Percentiles rank a stretch among this genome's conserved stretches.
phyloP scores from a whole-genome alignment of 2,329 filamentous ascomycete species.

The Thielaviopsis punctulata region DNA sequence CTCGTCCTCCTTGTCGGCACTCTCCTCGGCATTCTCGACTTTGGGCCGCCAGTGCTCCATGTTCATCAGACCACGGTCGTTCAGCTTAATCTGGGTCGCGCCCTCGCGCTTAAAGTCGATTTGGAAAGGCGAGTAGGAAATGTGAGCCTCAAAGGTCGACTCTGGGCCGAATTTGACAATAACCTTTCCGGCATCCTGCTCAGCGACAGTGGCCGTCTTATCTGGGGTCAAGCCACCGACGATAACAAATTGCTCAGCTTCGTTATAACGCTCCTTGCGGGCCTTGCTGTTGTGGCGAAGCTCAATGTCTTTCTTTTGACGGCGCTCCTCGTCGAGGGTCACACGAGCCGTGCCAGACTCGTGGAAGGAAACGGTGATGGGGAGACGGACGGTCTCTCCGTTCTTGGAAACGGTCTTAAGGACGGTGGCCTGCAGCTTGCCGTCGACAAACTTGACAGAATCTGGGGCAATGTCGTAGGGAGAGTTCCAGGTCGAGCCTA shows the following conservation, averaged over 20 bases:
- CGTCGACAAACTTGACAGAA: conserved; percentile 59
- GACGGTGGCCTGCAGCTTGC: conserved; percentile 63
- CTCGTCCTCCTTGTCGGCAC: conserved; percentile 45
- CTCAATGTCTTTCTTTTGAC: conserved; percentile 75
- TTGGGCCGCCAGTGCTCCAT: conserved; percentile 91
- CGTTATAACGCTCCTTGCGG: conserved; percentile 88
- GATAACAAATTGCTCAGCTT: conserved; percentile 70
- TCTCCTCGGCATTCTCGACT: conserved; percentile 39
- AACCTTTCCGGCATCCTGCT: conserved; percentile 47
- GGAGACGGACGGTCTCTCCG: conserved; percentile 57
- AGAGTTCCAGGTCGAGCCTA: conserved; percentile 53
- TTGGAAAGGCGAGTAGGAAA: conserved; percentile 66
- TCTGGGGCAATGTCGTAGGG: conserved; percentile 64
- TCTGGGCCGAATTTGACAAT: conserved; percentile 67
- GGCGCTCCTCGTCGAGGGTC: conserved; percentile 78
- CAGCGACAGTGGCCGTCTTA: conserved; percentile 49
- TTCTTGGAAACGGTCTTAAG: conserved; percentile 53
- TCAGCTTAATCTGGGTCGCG: conserved; percentile 68
- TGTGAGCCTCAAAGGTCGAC: conserved; percentile 62
- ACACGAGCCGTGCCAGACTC: conserved; percentile 79
- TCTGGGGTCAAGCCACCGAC: conserved; percentile 65
- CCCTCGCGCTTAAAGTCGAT: conserved; percentile 79
- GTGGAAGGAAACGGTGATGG: conserved; percentile 73
- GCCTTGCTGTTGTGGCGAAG: conserved; percentile 69
- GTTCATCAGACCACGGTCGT: conserved; percentile 78